Evolutionary conservation across 75 land plant genomes (phyloP), one percentile per base, ranked within the genome.

Genomic region (Gnetum montanum): DNA sequence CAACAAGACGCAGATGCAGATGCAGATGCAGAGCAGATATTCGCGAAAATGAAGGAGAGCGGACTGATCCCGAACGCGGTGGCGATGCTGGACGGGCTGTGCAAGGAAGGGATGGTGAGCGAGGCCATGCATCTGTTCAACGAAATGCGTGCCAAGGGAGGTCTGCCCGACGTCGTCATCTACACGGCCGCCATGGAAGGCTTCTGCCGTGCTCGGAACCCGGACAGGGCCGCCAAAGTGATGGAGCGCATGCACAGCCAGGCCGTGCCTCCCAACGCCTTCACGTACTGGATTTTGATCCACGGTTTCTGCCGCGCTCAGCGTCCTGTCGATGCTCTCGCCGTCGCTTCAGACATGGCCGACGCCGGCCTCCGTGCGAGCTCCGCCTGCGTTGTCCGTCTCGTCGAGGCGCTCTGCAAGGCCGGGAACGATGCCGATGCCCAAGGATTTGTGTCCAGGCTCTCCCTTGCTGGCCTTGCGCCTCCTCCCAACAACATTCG

Each of bases 21-120:
- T 10, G 49, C 35, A 45, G 59, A 83, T 10, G 83, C 87, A 1
- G 80, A 84, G 45, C 64, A 58, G 20, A 84, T 84, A 12, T 81
- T 92, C 64, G 65, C 70, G 62, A 77, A 87, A 15, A 87, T 92
- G 83, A 81, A 81, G 70, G 70, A 83, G 41, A 76, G 76, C 3
- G 97, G 94, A 0, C 68, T 78, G 0, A 69, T 81, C 8, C 97
- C 92, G 0, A 84, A 78, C 57, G 83, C 78, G 5, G 82, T 86
- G 11, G 85, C 87, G 0, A 84, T 84, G 87, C 83, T 84, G 8
- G 88, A 84, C 48, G 88, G 85, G 2, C 79, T 85, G 34, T 88
- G 87, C 43, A 82, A 80, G 38, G 87, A 80, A 18, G 84, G 90
- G 4, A 48, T 80, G 26, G 62, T 81, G 8, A 69, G 77, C n/a